Conservation (phyloP, 2,329 filamentous ascomycete genomes). For the Bertia moriformis region DNA sequence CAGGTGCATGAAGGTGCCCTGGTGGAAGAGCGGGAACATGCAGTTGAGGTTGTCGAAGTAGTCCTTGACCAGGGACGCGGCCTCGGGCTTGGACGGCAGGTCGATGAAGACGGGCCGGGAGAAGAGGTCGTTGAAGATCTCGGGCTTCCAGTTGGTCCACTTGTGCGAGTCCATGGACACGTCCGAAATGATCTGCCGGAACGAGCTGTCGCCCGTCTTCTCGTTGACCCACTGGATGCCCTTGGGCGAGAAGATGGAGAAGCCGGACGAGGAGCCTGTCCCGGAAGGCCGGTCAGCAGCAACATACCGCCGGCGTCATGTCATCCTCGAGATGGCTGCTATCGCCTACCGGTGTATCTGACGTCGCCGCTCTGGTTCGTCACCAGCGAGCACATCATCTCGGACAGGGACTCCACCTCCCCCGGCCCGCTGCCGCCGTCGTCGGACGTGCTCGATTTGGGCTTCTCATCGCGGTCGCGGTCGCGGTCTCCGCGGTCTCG, state of each 20-base stretch:
- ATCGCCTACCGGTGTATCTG: conserved; percentile 73
- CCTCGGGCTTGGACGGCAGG: conserved; percentile 71
- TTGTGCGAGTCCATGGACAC: conserved; percentile 88
- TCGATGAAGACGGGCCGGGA: conserved; percentile 69
- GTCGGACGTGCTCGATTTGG: conserved; percentile 20
- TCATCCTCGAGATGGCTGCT: neutral
- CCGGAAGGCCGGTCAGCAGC: conserved; percentile 2
- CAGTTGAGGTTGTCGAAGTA: conserved; percentile 98
- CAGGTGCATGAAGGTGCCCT: conserved; percentile 95
- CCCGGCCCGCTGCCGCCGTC: conserved; percentile 36
- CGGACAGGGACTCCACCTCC: conserved; percentile 76
- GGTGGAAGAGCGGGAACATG: conserved; percentile 94
- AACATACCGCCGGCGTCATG: neutral
- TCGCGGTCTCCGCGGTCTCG: conserved; percentile 10
- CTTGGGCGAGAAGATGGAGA: conserved; percentile 96
- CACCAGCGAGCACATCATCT: conserved; percentile 98
- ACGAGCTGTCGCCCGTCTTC: conserved; percentile 89
- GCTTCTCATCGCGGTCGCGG: conserved; percentile 14
- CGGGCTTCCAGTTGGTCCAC: conserved; percentile 96
- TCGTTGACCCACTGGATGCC: conserved; percentile 97
- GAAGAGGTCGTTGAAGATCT: conserved; percentile 88
- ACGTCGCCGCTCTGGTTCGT: conserved; percentile 92
- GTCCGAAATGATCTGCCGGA: conserved; percentile 84
- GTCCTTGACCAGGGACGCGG: conserved; percentile 74
- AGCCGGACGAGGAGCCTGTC: conserved; percentile 82